phyloP scores from a whole-genome alignment of 1,284 basidiomycete genomes.

The Peniophora sp. region DNA sequence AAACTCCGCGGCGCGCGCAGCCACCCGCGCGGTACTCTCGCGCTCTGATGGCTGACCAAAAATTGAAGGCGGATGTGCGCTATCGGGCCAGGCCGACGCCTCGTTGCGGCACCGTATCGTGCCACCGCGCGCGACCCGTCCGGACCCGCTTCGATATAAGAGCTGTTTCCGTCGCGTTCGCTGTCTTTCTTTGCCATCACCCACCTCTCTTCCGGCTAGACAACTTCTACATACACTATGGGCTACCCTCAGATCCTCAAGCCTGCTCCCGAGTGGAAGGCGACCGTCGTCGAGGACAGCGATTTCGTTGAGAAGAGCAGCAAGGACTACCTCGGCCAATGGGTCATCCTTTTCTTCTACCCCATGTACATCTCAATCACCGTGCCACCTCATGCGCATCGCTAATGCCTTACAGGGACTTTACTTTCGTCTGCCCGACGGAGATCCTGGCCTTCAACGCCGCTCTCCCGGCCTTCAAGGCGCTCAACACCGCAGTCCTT shows the following conservation, averaged over 20 bases:
- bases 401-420: slow-evolving; percentile 39
- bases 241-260: slow-evolving; percentile 73
- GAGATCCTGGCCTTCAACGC: slow-evolving; percentile 92
- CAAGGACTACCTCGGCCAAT: slow-evolving; percentile 72
- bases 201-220: slow-evolving; percentile 3
- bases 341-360: slow-evolving; percentile 80
- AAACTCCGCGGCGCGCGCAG: too few relatives aligned
- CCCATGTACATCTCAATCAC: slow-evolving; percentile 50
- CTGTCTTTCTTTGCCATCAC: neutral
- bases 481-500: slow-evolving; percentile 68
- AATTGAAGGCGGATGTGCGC: too few relatives aligned
- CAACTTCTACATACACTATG: slow-evolving; percentile 2
- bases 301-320: slow-evolving; percentile 71
- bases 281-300: slow-evolving; percentile 69
- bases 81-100: too few relatives aligned
- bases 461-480: slow-evolving; percentile 66
- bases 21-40: too few relatives aligned
- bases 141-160: too few relatives aligned
- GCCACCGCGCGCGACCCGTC: too few relatives aligned
- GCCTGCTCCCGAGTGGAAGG: slow-evolving; percentile 72
- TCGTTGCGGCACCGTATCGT: too few relatives aligned
- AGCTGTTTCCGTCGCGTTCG: too few relatives aligned
- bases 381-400: slow-evolving; percentile 2
- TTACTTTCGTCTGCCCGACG: slow-evolving; percentile 87
- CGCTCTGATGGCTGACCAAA: too few relatives aligned